Evolutionary conservation across 441 rosid genomes (phyloP).

Genomic region (Aleurites moluccanus): DNA sequence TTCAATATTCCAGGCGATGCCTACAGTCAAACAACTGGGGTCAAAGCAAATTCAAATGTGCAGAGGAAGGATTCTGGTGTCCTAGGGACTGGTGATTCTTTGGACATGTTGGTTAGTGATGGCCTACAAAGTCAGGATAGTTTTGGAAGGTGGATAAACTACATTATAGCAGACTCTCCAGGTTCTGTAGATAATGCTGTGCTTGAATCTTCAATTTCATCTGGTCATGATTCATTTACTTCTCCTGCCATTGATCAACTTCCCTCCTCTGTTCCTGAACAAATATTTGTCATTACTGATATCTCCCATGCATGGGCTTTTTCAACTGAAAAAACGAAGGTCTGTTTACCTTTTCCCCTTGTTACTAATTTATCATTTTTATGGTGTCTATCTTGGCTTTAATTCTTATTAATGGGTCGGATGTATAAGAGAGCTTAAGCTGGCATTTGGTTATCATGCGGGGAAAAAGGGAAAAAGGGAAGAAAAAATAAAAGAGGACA

Average conservation of each 20-base stretch:
- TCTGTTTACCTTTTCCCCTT: constrained; percentile 22
- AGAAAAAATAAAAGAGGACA: neutral
- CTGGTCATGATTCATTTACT: constrained; percentile 44
- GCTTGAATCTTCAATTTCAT: constrained; percentile 48
- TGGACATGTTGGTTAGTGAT: constrained; percentile 39
- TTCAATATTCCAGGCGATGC: constrained; percentile 30
- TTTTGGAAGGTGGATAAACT: constrained; percentile 86
- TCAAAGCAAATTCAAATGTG: constrained; percentile 35
- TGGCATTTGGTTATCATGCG: neutral
- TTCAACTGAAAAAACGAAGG: constrained; percentile 88
- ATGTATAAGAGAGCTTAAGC: neutral
- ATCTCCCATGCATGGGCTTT: constrained; percentile 86
- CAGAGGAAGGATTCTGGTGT: constrained; percentile 36
- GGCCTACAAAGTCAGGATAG: constrained; percentile 84
- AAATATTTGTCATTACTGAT: constrained; percentile 73
- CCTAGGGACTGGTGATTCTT: constrained; percentile 33
- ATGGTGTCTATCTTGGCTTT: neutral
- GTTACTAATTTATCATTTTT: neutral
- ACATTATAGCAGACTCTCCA: constrained; percentile 53
- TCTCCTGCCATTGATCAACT: constrained; percentile 35
- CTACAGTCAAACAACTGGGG: constrained; percentile 40
- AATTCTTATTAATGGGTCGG: neutral
- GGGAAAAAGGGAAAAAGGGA: neutral
- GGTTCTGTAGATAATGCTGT: constrained; percentile 52
- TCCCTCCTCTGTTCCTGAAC: constrained; percentile 47